phyloP scores from a whole-genome alignment of 257 asterid genomes.

The Lycium ferocissimum region DNA sequence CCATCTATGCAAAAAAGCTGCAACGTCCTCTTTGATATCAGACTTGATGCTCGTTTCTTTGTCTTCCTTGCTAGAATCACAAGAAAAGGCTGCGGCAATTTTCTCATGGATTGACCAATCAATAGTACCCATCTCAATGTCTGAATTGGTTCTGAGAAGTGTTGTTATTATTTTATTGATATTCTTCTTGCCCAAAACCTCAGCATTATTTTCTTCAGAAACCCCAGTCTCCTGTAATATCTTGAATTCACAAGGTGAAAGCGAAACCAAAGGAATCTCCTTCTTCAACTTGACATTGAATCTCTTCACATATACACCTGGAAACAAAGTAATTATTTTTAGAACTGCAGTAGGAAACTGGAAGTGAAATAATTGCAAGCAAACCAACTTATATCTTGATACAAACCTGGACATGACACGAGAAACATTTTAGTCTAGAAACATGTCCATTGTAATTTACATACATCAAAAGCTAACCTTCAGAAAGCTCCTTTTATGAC shows the following conservation, averaged over 20 bases:
- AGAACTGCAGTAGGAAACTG: neutral
- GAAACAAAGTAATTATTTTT: slow-evolving; percentile 31
- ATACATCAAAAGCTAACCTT: slow-evolving; percentile 15
- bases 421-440: slow-evolving; percentile 2
- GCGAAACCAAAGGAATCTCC: slow-evolving; percentile 60
- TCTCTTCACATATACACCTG: slow-evolving; percentile 81
- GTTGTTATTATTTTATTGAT: slow-evolving; percentile 47
- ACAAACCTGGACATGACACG: neutral
- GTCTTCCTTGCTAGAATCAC: slow-evolving; percentile 49
- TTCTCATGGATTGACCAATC: slow-evolving; percentile 82
- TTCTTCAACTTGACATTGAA: slow-evolving; percentile 49
- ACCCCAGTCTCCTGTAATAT: slow-evolving; percentile 49
- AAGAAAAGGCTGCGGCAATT: slow-evolving; percentile 58
- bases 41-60: slow-evolving; percentile 45
- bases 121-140: slow-evolving; percentile 57
- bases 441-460: slow-evolving; percentile 11
- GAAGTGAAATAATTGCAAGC: slow-evolving; percentile 4
- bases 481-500: slow-evolving; percentile 15
- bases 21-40: slow-evolving; percentile 54
- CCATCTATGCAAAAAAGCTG: slow-evolving; percentile 72
- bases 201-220: slow-evolving; percentile 49
- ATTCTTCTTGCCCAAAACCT: slow-evolving; percentile 47
- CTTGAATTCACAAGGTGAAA: slow-evolving; percentile 85
- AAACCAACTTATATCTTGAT: slow-evolving; percentile 7
- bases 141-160: slow-evolving; percentile 45